Conservation (phyloP, 176 grass and related monocot genomes). For the Pontederia crassipes region DNA sequence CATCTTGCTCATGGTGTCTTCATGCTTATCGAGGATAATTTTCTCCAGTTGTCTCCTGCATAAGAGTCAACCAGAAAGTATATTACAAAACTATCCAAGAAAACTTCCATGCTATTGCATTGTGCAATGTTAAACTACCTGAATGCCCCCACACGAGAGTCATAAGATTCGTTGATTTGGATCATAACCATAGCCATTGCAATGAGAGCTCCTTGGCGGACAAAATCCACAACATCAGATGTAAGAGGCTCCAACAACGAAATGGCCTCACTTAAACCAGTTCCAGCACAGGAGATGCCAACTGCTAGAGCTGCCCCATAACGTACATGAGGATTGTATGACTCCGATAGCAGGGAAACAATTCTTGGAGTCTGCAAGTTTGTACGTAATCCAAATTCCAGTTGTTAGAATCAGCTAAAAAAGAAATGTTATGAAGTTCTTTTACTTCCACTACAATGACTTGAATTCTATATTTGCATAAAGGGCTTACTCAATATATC, state of each 20-base stretch:
- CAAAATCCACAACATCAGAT: conserved; percentile 97
- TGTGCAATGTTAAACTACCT: conserved; percentile 15
- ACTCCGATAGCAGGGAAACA: conserved; percentile 91
- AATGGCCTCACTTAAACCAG: conserved; percentile 91
- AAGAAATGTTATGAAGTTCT: background rate
- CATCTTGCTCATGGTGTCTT: conserved; percentile 99
- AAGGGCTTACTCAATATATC: background rate
- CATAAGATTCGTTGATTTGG: conserved; percentile 90
- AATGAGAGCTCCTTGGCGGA: conserved; percentile 92
- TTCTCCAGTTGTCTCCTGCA: conserved; percentile 85
- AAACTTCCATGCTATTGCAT: background rate
- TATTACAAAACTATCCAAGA: background rate
- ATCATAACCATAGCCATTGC: conserved; percentile 99
- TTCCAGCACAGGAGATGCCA: conserved; percentile 92
- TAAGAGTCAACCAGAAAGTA: background rate
- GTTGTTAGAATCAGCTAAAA: conserved; percentile 4
- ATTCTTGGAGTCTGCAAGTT: conserved; percentile 94
- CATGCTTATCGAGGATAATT: conserved; percentile 98
- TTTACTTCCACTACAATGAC: background rate
- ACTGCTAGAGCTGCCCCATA: conserved; percentile 99
- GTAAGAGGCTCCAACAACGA: conserved; percentile 98
- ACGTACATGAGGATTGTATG: conserved; percentile 97
- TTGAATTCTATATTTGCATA: background rate
- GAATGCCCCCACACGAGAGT: conserved; percentile 89
- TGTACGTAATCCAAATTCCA: background rate